Evolutionary conservation across 169 alveolate genomes (phyloP), one percentile per base, ranked within the genome.

Genomic region (Babesia bigemina): DNA sequence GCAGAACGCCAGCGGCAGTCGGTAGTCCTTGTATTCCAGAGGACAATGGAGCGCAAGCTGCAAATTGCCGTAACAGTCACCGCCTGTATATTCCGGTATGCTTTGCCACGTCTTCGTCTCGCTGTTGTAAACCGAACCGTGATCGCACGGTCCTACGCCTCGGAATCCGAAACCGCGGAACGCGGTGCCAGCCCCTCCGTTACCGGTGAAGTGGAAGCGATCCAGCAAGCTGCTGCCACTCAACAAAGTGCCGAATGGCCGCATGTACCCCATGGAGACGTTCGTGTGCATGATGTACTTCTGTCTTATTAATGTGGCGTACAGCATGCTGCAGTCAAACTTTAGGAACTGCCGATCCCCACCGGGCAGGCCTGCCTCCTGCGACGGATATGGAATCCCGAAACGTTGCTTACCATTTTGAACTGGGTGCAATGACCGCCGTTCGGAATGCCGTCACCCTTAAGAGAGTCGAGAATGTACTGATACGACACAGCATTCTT

Each of bases 301-400:
- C 26, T 83, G 72, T 49, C 67, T 48, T 12, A 81, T 21, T 29
- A 28, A 48, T 4, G 24, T 49, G 17, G 88, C 65, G 62, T 50
- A 74, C 29, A 75, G 60, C 71, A 67, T 55, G 66, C 62, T 70
- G 50, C 63, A 73, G 42, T 83, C 84, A 33, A 83, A 45, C 53
- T 83, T 83, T n/a, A 75, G 49, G 56, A 75, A 83, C 26, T 63
- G 85, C 39, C 86, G 39, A 45, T 83, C 90, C 24, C 90, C 90
- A 0, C 90, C 90, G 17, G 90, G 79, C 16, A 83, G 59, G 0
- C 86, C 90, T 13, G 86, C 63, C 49, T 83, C 90, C 90, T 83
- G 39, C 13, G 39, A n/a, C 24, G 52, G 14, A 44, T 48, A 10
- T 22, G 12, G n/a, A 28, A 1, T 10, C 4, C 24, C 19, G 55